A percentile compares a stretch with the other conserved stretches of the same genome.
Evolutionary conservation across 306 rosid species (phyloP).

Genomic region (Crotalaria pallida): DNA sequence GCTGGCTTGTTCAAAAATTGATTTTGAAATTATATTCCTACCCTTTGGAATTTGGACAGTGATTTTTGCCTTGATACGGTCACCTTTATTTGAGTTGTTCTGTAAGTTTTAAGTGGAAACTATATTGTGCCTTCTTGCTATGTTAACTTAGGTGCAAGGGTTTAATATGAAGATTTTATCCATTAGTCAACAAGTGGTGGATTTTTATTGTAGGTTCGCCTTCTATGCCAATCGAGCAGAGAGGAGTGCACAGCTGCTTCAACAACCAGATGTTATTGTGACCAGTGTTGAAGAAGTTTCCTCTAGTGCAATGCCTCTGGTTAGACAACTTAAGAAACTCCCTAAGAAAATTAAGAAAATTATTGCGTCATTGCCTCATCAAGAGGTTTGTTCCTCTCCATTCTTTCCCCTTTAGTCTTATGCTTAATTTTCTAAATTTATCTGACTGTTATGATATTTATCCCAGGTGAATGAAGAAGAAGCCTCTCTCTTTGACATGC

Average conservation of each 20-base stretch:
- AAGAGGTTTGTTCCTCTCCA: conserved; percentile 58
- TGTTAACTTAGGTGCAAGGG: background rate
- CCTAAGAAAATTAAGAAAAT: conserved; percentile 73
- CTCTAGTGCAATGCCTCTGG: conserved; percentile 67
- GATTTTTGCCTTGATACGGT: background rate
- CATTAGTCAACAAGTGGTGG: conserved; percentile 26
- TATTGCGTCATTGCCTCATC: conserved; percentile 77
- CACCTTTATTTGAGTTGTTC: conserved; percentile 7
- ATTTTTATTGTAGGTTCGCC: conserved; percentile 57
- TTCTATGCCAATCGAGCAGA: conserved; percentile 70
- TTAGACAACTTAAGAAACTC: conserved; percentile 63
- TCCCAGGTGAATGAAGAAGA: conserved; percentile 96
- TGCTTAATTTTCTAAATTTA: conserved; percentile 15
- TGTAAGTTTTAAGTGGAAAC: background rate
- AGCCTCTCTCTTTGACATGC: conserved; percentile 93
- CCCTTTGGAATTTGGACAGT: background rate
- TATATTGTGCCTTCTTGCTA: background rate
- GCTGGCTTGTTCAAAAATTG: conserved; percentile 18
- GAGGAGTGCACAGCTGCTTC: conserved; percentile 60
- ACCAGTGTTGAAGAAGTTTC: conserved; percentile 82
- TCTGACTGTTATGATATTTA: conserved; percentile 21
- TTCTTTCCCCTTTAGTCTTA: background rate
- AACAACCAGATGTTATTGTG: conserved; percentile 56
- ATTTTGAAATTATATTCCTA: background rate
- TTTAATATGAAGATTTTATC: background rate